These are phyloP conservation scores for Aaosphaeria pasadenensis DNA, from an alignment of 2,329 filamentous ascomycete species.

Conservation along the genomic window DNA sequence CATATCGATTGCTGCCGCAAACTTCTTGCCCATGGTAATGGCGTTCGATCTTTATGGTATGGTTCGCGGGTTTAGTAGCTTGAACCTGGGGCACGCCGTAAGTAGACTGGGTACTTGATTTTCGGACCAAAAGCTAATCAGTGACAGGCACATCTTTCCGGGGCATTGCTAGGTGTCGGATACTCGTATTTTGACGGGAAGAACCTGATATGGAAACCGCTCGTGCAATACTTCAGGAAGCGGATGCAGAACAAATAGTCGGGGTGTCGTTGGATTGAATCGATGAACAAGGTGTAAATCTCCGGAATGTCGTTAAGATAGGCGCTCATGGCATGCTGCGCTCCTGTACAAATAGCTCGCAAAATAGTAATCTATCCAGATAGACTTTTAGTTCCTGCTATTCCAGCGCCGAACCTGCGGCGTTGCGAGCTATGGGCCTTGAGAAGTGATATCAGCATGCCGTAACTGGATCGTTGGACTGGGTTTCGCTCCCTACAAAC, in stretches of 20 bases:
- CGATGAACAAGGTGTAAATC: no score
- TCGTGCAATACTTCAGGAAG: conserved; percentile 27
- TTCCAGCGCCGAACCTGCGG: no score
- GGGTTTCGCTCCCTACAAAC: no score
- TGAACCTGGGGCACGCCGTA: conserved; percentile 34
- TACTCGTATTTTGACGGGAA: conserved; percentile 34
- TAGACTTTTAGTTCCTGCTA: no score
- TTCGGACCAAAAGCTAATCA: conserved; percentile 8
- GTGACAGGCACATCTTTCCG: conserved; percentile 30
- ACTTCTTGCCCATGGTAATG: conserved; percentile 29
- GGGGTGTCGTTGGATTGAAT: background rate
- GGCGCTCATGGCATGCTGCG: no score
- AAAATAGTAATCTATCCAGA: no score
- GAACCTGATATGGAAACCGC: conserved; percentile 30
- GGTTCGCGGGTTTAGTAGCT: conserved; percentile 22
- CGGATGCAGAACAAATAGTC: conserved; percentile 8
- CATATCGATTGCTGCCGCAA: conserved; percentile 25
- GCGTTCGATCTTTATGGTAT: conserved; percentile 31
- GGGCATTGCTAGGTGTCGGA: conserved; percentile 24
- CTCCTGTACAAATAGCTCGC: no score
- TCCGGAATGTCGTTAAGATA: no score
- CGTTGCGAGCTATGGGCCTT: no score
- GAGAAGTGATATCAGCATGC: no score
- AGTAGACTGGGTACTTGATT: conserved; percentile 6
- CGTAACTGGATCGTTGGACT: no score